A percentile compares a stretch with the other conserved stretches of the same genome.
Conservation (phyloP, 805 yeast genomes). For the Spathaspora arborariae region DNA sequence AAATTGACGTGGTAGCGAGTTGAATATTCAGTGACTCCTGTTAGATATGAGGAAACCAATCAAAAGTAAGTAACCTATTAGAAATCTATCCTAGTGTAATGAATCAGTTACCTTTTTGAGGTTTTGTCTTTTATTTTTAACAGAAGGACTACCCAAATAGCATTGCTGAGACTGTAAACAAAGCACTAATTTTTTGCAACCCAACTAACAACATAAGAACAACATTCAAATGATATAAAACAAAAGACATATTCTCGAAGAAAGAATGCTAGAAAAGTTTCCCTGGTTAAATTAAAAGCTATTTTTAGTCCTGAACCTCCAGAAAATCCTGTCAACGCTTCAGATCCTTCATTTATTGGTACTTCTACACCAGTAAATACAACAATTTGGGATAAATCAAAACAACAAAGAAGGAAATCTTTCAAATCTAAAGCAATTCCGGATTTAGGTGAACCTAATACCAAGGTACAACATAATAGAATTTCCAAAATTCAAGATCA, state of each 20-base stretch:
- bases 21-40: too few species aligned
- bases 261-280: neutral
- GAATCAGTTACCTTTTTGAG: too few species aligned
- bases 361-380: neutral
- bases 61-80: neutral
- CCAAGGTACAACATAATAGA: too few species aligned
- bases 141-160: too few species aligned
- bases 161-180: too few species aligned
- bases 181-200: neutral
- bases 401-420: neutral
- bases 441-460: too few species aligned
- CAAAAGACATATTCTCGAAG: neutral
- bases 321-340: neutral
- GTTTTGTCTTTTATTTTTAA: too few species aligned
- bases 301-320: neutral
- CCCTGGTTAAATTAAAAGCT: neutral
- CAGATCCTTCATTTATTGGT: neutral
- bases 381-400: neutral
- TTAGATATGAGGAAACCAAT: constrained; percentile 1
- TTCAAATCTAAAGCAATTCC: too few species aligned
- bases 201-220: neutral
- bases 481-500: neutral
- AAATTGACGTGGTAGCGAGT: neutral
- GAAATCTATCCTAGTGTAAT: too few species aligned
- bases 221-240: neutral